A percentile compares a stretch with the other conserved stretches of the same genome.
Evolutionary conservation across 106 monocot species (phyloP).

Genomic region (Vanilla planifolia): DNA sequence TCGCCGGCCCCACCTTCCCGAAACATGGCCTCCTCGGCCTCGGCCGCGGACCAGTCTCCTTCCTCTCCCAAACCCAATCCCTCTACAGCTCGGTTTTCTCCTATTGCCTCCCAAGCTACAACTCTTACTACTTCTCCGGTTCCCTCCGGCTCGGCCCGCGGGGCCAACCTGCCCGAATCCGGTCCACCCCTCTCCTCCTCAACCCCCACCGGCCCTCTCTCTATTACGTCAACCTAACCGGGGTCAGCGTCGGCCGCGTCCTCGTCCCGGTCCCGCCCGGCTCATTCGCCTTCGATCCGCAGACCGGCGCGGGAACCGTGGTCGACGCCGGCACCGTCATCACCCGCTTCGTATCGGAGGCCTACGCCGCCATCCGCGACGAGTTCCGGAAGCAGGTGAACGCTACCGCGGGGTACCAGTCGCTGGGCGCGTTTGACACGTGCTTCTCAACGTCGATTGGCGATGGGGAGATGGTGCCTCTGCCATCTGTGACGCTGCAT

Average conservation of each 20-base stretch:
- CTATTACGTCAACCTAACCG: slow-evolving; percentile 82
- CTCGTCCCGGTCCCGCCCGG: slow-evolving; percentile 24
- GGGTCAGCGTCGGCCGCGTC: slow-evolving; percentile 58
- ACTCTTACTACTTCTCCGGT: slow-evolving; percentile 96
- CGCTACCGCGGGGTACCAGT: slow-evolving; percentile 41
- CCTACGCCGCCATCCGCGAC: slow-evolving; percentile 56
- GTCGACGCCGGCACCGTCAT: slow-evolving; percentile 95
- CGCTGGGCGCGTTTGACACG: slow-evolving; percentile 89
- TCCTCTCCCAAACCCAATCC: slow-evolving; percentile 47
- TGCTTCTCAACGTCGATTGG: slow-evolving; percentile 39
- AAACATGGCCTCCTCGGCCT: slow-evolving; percentile 76
- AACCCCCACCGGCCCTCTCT: slow-evolving; percentile 89
- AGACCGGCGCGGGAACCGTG: slow-evolving; percentile 75
- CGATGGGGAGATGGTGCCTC: slow-evolving; percentile 6
- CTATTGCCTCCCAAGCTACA: slow-evolving; percentile 92
- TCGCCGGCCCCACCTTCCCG: slow-evolving; percentile 37
- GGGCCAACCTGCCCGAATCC: slow-evolving; percentile 48
- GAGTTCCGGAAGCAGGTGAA: slow-evolving; percentile 87
- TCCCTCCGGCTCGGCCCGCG: slow-evolving; percentile 67
- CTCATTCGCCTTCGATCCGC: slow-evolving; percentile 49
- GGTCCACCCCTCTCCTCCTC: slow-evolving; percentile 63
- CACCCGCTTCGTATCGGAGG: slow-evolving; percentile 54
- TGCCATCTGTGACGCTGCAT: slow-evolving; percentile 41
- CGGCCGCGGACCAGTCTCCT: slow-evolving; percentile 49
- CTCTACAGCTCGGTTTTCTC: slow-evolving; percentile 84